Conservation (phyloP, 2,329 filamentous ascomycete genomes). For the Talaromyces sp. region DNA sequence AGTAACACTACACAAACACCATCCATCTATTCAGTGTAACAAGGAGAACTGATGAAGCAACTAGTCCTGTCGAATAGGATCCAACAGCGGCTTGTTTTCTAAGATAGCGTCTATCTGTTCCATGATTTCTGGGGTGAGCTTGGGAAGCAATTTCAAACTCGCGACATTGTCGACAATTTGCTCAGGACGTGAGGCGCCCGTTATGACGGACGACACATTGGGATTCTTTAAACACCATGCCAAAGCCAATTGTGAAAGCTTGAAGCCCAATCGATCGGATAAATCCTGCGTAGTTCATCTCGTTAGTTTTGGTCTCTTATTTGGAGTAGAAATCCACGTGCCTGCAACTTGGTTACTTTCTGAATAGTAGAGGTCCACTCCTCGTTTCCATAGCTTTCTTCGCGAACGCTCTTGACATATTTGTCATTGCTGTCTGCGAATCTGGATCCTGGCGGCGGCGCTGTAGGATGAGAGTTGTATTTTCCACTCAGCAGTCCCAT, state of each 20-base stretch:
- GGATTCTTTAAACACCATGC: constrained; percentile 60
- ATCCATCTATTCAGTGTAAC: not conserved
- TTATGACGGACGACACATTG: constrained; percentile 48
- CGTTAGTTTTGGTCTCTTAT: not conserved
- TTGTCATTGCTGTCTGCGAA: constrained; percentile 55
- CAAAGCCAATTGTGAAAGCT: constrained; percentile 54
- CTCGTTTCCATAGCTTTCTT: constrained; percentile 57
- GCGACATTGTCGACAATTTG: constrained; percentile 45
- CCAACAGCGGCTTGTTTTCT: not conserved
- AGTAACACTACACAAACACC: not conserved
- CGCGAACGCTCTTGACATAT: constrained; percentile 54
- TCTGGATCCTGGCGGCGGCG: constrained; percentile 49
- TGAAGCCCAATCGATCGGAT: constrained; percentile 51
- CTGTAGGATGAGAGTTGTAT: constrained; percentile 48
- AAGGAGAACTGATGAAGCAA: not conserved
- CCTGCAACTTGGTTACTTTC: constrained; percentile 52
- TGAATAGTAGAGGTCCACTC: constrained; percentile 41
- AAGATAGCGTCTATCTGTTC: constrained; percentile 15
- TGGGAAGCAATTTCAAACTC: constrained; percentile 10
- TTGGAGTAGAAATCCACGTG: constrained; percentile 1
- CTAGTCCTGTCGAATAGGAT: constrained; percentile 6
- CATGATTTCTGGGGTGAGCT: constrained; percentile 17
- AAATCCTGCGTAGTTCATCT: constrained; percentile 16
- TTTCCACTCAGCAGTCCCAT: constrained; percentile 63
- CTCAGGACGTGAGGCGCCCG: constrained; percentile 43